Conservation (phyloP, 805 yeast species). For the Ogataea kodamae region DNA sequence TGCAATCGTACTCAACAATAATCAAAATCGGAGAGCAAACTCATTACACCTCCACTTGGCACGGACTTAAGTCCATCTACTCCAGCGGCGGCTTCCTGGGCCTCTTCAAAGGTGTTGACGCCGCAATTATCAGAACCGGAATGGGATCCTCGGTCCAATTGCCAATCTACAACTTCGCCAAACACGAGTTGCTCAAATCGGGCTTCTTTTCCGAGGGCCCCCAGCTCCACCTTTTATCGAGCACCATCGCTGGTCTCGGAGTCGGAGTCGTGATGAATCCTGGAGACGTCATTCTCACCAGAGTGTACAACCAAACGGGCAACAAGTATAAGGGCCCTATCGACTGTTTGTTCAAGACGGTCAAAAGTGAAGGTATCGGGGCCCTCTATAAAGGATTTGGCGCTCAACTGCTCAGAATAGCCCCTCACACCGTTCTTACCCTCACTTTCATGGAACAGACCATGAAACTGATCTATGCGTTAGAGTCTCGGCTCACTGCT, state of each 20-base stretch:
- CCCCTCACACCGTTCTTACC: slow-evolving; percentile 90
- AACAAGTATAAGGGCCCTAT: slow-evolving; percentile 79
- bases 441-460: slow-evolving; percentile 96
- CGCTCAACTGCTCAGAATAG: slow-evolving; percentile 88
- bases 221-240: slow-evolving; percentile 65
- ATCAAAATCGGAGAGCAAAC: slow-evolving; percentile 88
- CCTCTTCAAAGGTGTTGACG: slow-evolving; percentile 85
- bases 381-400: slow-evolving; percentile 94
- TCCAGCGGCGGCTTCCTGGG: slow-evolving; percentile 72
- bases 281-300: slow-evolving; percentile 91
- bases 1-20: slow-evolving; percentile 80
- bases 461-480: slow-evolving; percentile 52
- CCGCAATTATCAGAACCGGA: slow-evolving; percentile 92
- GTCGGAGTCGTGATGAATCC: slow-evolving; percentile 97
- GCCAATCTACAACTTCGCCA: slow-evolving; percentile 82
- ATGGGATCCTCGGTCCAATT: slow-evolving; percentile 94
- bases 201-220: slow-evolving; percentile 60
- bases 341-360: slow-evolving; percentile 85
- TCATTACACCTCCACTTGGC: slow-evolving; percentile 64
- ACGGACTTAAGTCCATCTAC: slow-evolving; percentile 65
- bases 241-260: slow-evolving; percentile 82
- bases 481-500: slow-evolving; percentile 35
- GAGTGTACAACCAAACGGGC: slow-evolving; percentile 94
- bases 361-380: slow-evolving; percentile 72
- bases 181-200: slow-evolving; percentile 53